Evolutionary conservation across 768 basidiomycete species (phyloP), one percentile per base, ranked within the genome.

Genomic region (Russula olivacea): DNA sequence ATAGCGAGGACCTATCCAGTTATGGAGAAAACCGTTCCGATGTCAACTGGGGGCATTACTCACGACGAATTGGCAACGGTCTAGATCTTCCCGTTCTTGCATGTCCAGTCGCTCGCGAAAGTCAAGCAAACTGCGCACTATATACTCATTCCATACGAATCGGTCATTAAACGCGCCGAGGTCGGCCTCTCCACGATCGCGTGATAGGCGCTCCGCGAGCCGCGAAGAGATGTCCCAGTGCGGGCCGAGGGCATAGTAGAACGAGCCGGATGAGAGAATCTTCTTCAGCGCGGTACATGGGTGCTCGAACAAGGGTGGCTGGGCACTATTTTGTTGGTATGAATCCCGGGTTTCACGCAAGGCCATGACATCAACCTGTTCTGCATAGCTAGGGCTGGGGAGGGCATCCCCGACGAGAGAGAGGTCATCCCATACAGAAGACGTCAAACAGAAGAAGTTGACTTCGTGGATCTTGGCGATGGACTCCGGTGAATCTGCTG

Each of bases 101-200:
- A 78, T 71, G 58, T 92, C 85, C 55, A 99, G 77, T 51, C 88
- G 79, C 57, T 88, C 85, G 55, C 97, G 79, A 74, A 98, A 98
- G 69, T 93, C 88, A 40, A 98, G 81, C 58, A 98, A 76, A 69
- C 92, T 91, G 48, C 86, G 81, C 50, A 95, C 82, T 58, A 98
- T 86, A 69, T 87, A 95, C 68, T 90, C 87, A 71, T 99, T 99
- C 96, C 96, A 99, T 14, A 98, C 83, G 71, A 95, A 96, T 55
- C 91, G 83, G 58, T 86, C 85, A 71, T 95, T 92, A 68, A 87
- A 92, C n/a, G 79, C 76, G 25, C 77, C 79, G 10, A 81, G 71
- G 68, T 89, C 85, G 65, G 73, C 71, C 43, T 74, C 66, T 43
- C 70, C 75, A 58, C 72, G 74, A 68, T 81, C 80, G 72, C 83